A percentile compares a stretch with the other conserved stretches of the same genome.
Conservation (phyloP, 2,329 filamentous ascomycete species). For the Tothia fuscella region DNA sequence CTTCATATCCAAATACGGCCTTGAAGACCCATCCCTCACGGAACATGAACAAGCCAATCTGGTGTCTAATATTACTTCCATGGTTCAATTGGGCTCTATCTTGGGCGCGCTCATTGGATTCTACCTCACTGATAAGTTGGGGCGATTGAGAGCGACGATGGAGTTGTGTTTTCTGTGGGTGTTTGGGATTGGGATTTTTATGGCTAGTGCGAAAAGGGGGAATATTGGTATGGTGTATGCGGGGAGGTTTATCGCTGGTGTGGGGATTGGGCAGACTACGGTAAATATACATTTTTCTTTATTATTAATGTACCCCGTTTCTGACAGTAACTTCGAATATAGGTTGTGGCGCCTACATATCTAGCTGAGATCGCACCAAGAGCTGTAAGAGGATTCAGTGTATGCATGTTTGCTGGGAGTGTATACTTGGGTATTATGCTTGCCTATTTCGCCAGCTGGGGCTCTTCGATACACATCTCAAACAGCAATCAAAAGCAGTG, state of each 20-base stretch:
- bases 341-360: slow-evolving; percentile 44
- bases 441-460: slow-evolving; percentile 59
- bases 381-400: slow-evolving; percentile 59
- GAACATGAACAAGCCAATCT: slow-evolving; percentile 23
- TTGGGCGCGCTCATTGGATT: slow-evolving; percentile 54
- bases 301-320: too few relatives aligned
- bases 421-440: slow-evolving; percentile 71
- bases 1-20: slow-evolving; percentile 26
- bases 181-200: slow-evolving; percentile 29
- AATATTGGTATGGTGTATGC: slow-evolving; percentile 44
- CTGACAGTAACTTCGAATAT: too few relatives aligned
- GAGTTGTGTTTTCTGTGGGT: slow-evolving; percentile 31
- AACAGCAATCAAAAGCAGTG: slow-evolving; percentile 31
- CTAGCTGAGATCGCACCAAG: slow-evolving; percentile 61
- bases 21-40: slow-evolving; percentile 20
- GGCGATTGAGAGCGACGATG: slow-evolving; percentile 32
- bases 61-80: slow-evolving; percentile 58
- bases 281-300: too few relatives aligned
- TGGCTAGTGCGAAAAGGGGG: slow-evolving; percentile 24
- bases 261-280: slow-evolving; percentile 55
- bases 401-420: slow-evolving; percentile 55
- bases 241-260: slow-evolving; percentile 53
- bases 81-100: slow-evolving; percentile 72
- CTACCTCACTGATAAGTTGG: slow-evolving; percentile 34
- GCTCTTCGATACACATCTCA: slow-evolving; percentile 40